Base-by-base conservation (phyloP, 2,329 filamentous ascomycete species). In the Xenoacremonium recifei region DNA sequence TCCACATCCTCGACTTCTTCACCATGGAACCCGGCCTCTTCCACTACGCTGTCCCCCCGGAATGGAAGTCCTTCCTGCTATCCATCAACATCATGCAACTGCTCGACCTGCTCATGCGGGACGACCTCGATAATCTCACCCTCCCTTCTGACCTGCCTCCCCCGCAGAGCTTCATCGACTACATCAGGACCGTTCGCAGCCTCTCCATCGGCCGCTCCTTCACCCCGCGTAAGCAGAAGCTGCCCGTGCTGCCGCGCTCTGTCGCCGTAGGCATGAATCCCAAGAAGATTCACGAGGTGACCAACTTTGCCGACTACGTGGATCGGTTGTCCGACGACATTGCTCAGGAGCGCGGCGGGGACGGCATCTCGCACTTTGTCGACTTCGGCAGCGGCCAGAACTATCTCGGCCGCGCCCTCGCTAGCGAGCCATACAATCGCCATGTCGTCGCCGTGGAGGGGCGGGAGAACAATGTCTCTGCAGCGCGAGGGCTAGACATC, bases 381-480 rank as follows among this genome's bases (percentile, higher is more conserved):
- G 93, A 99, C 67, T 96, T 97, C 65, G 93, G 93, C 20, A 96
- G 90, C 39, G 93, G 93, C 0, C 92, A 97, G 64, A 97, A 96
- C 60, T 99, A 99, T 59, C 81, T 99, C 4, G 92, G 93, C 1
- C 79, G 93, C 34, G 87, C 89, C 1, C 73, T 99, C 44, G 92
- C 92, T 12, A 89, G 85, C 48, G 76, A 84, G 40, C 90, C 91
- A 1, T 96, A 95, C 68, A 88, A 91, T 58, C 83, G 84, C 56
- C 82, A 90, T 51, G 86, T 97, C 32, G 82, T 97, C 40, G 93
- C 92, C 2, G 89, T 99, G 23, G 93, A 99, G 66, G 87, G 89
- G 44, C 83, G 84, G 49, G 84, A 88, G 57, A 82, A 86, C 55
- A 96, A 96, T 58, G 95, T 97, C 47, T 79, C 80, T 17, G 89